Base-by-base conservation (phyloP, 495 filamentous ascomycete genomes). In the Pyrenopolyporus hunteri region DNA sequence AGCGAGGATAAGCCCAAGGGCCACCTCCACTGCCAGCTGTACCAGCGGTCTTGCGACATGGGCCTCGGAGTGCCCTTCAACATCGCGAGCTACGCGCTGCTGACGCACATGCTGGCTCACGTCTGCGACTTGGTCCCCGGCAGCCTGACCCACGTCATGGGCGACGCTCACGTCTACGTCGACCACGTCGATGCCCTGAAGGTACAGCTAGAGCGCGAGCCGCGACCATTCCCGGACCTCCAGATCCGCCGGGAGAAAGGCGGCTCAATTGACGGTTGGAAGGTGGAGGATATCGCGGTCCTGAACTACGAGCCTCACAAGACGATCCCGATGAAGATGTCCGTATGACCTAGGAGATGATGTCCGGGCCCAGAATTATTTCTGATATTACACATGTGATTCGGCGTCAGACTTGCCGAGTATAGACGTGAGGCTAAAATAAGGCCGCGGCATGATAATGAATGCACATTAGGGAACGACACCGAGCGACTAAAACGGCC, bases 1-100 rank as follows among this genome's bases (percentile, higher is more conserved):
- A 68, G 60, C 32, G 70, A 69, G 32, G 68, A 71, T 29, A 73
- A 69, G 37, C 68, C 70, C 6, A 82, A 80, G 44, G 92, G 92
- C 2, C 80, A 87, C 20, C 78, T 97, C 16, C 87, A 89, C 67
- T 94, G 91, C 64, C 82, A 92, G 66, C 76, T 98, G 11, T 98
- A 97, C 72, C 94, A 98, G 76, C 81, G 94, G n/a, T 89, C 84
- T 26, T 96, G 91, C 75, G 95, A 98, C 75, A 97, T 97, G 91
- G 94, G 94, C 1, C 84, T 98, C 1, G 95, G 94, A 10, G 91
- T 98, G 13, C 94, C 94, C 2, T 98, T 98, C 80, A 98, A 98
- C 69, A 97, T 98, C 57, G 94, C 93, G 2, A 88, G 83, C 40
- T 98, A 98, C 76, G 92, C 93, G 48, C 78, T 98, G 54, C 79